Percentiles rank a stretch among this genome's conserved stretches.
These are phyloP conservation scores for Fusarium agapanthi DNA, from an alignment of 2,329 filamentous ascomycete genomes.

Conservation along the genomic window DNA sequence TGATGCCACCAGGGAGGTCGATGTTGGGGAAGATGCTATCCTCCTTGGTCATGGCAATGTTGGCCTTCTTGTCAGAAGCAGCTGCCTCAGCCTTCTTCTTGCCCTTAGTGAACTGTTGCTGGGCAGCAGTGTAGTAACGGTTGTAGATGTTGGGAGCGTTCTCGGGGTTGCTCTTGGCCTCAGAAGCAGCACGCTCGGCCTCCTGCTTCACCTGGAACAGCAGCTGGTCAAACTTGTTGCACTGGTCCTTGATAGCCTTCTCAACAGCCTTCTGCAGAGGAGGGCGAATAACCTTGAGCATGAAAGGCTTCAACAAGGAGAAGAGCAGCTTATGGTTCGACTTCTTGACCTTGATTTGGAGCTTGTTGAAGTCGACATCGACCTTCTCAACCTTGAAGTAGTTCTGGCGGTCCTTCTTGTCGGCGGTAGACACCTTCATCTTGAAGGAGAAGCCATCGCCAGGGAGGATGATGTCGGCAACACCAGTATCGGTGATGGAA, in stretches of 20 bases:
- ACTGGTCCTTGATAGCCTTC: slow-evolving; percentile 86
- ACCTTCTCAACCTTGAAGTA: slow-evolving; percentile 97
- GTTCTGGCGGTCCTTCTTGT: slow-evolving; percentile 77
- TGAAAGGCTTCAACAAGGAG: slow-evolving; percentile 82
- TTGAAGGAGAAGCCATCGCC: slow-evolving; percentile 92
- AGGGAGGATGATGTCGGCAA: slow-evolving; percentile 87
- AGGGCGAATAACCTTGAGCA: slow-evolving; percentile 85
- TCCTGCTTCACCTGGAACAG: slow-evolving; percentile 84
- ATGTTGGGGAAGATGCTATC: slow-evolving; percentile 92
- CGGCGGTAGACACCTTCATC: slow-evolving; percentile 84
- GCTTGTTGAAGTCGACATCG: slow-evolving; percentile 79
- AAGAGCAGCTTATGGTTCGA: slow-evolving; percentile 96
- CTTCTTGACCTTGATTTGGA: slow-evolving; percentile 90
- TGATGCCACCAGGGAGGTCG: slow-evolving; percentile 82
- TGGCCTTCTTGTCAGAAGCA: slow-evolving; percentile 73
- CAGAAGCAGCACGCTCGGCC: slow-evolving; percentile 75
- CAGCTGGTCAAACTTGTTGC: slow-evolving; percentile 76
- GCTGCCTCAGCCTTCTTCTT: slow-evolving; percentile 77
- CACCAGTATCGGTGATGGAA: slow-evolving; percentile 83
- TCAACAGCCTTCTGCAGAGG: slow-evolving; percentile 87
- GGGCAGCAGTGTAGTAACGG: slow-evolving; percentile 79
- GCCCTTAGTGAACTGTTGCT: slow-evolving; percentile 77
- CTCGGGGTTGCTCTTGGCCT: slow-evolving; percentile 68
- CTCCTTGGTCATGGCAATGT: slow-evolving; percentile 68
- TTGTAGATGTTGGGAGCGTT: slow-evolving; percentile 84